phyloP scores from a whole-genome alignment of 805 yeast genomes.

The Candida hispaniensis region DNA sequence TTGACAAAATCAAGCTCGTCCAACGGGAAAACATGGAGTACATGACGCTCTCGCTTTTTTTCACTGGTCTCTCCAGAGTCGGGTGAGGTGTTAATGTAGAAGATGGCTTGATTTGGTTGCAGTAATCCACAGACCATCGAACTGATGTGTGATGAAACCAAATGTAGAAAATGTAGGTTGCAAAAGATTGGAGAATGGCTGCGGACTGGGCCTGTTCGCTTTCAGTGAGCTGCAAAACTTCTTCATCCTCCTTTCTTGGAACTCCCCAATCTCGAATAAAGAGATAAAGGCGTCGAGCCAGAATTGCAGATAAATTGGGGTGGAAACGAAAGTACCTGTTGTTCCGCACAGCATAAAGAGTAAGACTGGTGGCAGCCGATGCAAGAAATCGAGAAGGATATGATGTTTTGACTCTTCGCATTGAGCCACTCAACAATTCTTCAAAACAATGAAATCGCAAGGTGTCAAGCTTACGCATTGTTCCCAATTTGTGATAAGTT shows the following conservation, averaged over 20 bases:
- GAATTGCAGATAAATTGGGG: constrained; percentile 33
- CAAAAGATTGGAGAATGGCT: constrained; percentile 49
- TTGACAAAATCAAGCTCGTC: constrained; percentile 8
- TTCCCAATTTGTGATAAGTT: constrained; percentile 5
- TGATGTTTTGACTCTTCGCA: constrained; percentile 52
- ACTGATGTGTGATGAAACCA: constrained; percentile 27
- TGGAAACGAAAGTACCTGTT: constrained; percentile 26
- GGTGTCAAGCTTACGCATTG: constrained; percentile 17
- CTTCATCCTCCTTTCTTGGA: constrained; percentile 34
- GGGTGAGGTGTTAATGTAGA: no score
- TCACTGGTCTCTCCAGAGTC: constrained; percentile 10
- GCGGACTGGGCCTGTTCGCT: constrained; percentile 43
- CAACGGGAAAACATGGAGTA: constrained; percentile 13
- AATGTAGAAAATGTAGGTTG: constrained; percentile 43
- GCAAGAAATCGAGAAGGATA: constrained; percentile 74
- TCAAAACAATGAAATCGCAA: constrained; percentile 50
- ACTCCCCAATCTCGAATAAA: constrained; percentile 43
- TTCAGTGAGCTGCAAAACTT: constrained; percentile 27
- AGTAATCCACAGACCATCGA: constrained; percentile 27
- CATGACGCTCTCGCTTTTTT: constrained; percentile 4
- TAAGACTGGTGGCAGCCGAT: constrained; percentile 50
- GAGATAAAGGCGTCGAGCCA: constrained; percentile 47
- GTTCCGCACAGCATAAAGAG: constrained; percentile 42
- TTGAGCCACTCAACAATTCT: constrained; percentile 50
- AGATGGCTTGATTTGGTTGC: constrained; percentile 29